Conservation (phyloP, 306 rosid genomes). For the Chamaecrista fasciculata region DNA sequence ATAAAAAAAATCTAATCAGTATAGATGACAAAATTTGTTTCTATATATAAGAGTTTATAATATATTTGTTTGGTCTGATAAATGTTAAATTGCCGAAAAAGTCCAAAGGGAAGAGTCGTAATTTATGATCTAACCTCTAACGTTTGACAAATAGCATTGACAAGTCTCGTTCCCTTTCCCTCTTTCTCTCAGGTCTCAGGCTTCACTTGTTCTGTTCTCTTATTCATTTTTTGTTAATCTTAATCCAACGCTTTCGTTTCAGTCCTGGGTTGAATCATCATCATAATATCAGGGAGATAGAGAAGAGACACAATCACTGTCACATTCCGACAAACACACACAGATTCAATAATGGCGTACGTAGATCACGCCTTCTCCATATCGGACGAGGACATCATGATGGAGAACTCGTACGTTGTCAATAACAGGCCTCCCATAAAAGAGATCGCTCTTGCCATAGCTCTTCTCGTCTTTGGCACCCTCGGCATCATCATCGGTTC, state of each 20-base stretch:
- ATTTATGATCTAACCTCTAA: too few species aligned
- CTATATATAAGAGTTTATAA: too few species aligned
- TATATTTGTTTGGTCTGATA: too few species aligned
- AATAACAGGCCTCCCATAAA: slow-evolving; percentile 84
- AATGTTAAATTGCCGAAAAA: too few species aligned
- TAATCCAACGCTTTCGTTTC: background rate
- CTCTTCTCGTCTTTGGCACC: slow-evolving; percentile 82
- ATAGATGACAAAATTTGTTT: too few species aligned
- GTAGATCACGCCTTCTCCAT: slow-evolving; percentile 97
- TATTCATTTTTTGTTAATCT: background rate
- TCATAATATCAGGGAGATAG: background rate
- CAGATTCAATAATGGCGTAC: slow-evolving; percentile 54
- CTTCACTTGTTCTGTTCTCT: background rate
- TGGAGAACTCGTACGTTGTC: slow-evolving; percentile 72
- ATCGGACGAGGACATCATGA: slow-evolving; percentile 89
- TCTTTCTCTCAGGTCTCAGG: background rate
- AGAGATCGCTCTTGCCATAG: slow-evolving; percentile 90
- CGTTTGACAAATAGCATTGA: too few species aligned
- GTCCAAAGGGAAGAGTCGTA: too few species aligned
- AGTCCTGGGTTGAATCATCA: background rate
- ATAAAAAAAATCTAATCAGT: too few species aligned
- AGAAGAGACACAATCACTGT: background rate
- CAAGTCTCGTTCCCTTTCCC: background rate
- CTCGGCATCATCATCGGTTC: slow-evolving; percentile 73
- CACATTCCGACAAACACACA: background rate